Evolutionary conservation across 768 basidiomycete species (phyloP).

Genomic region (Suillus cothurnatus): DNA sequence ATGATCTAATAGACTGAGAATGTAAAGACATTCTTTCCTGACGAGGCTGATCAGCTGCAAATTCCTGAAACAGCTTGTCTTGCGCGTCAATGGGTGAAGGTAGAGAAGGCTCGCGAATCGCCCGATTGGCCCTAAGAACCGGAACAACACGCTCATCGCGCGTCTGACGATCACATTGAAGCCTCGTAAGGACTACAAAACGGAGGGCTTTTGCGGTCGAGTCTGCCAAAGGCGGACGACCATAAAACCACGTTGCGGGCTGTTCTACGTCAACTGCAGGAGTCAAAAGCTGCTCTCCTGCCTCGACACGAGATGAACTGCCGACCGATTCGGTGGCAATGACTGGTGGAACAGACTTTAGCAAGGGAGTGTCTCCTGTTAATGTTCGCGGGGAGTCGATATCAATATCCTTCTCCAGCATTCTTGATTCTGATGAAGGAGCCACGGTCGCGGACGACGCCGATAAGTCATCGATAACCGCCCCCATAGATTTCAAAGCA

Average conservation of each 20-base stretch:
- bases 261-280: slow-evolving; percentile 7
- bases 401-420: slow-evolving; percentile 19
- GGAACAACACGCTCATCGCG: slow-evolving; percentile 64
- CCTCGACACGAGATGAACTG: slow-evolving; percentile 28
- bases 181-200: slow-evolving; percentile 61
- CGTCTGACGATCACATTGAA: slow-evolving; percentile 60
- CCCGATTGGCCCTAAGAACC: slow-evolving; percentile 60
- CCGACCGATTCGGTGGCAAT: slow-evolving; percentile 12
- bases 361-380: slow-evolving; percentile 9
- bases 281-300: slow-evolving; percentile 2
- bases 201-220: slow-evolving; percentile 63
- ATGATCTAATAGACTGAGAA: slow-evolving; percentile 41
- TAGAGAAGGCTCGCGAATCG: slow-evolving; percentile 40
- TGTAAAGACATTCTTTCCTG: slow-evolving; percentile 41
- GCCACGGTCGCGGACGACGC: slow-evolving; percentile 17
- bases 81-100: slow-evolving; percentile 34
- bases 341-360: slow-evolving; percentile 12
- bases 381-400: slow-evolving; percentile 9
- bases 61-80: slow-evolving; percentile 51
- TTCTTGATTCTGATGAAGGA: slow-evolving; percentile 15
- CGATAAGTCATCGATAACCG: background rate
- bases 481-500: background rate
- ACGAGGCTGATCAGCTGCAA: slow-evolving; percentile 40
- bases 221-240: slow-evolving; percentile 25
- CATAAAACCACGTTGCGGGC: slow-evolving; percentile 5